A percentile compares a stretch with the other conserved stretches of the same genome.
These are phyloP conservation scores for Lactarius akahatsu DNA, from an alignment of 768 basidiomycete species.

Conservation along the genomic window DNA sequence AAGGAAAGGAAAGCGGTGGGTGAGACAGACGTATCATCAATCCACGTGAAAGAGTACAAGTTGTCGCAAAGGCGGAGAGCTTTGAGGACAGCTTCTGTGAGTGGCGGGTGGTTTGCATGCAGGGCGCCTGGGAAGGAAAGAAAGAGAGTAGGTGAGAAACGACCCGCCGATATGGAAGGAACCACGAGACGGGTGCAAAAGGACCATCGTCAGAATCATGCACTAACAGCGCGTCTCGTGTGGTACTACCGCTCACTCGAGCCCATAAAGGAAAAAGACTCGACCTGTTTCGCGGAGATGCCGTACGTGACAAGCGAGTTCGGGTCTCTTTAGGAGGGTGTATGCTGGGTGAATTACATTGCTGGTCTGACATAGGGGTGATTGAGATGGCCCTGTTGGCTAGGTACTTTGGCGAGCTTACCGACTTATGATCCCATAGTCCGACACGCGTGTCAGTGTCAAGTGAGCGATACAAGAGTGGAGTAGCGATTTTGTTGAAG, in stretches of 20 bases:
- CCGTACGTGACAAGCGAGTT: conserved; percentile 60
- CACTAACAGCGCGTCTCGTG: conserved; percentile 6
- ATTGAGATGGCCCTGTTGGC: background rate
- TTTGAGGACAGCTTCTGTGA: conserved; percentile 47
- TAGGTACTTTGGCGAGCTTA: background rate
- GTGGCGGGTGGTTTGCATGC: conserved; percentile 46
- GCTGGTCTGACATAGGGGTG: conserved; percentile 22
- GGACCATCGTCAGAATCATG: conserved; percentile 2
- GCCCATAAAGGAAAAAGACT: conserved; percentile 21
- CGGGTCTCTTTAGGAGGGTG: conserved; percentile 56
- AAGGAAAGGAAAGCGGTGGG: conserved; percentile 24
- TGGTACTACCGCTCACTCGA: background rate
- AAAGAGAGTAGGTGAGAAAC: conserved; percentile 3
- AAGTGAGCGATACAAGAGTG: conserved; percentile 58
- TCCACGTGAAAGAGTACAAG: conserved; percentile 61
- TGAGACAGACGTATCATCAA: conserved; percentile 47
- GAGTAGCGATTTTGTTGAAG: conserved; percentile 57
- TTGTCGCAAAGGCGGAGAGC: conserved; percentile 59
- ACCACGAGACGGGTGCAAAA: conserved; percentile 1
- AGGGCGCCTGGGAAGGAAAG: conserved; percentile 43
- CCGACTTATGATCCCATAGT: conserved; percentile 13
- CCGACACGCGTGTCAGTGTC: conserved; percentile 49
- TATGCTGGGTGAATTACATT: conserved; percentile 52
- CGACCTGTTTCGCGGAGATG: conserved; percentile 63
- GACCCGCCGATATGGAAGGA: background rate